Base-by-base conservation (phyloP, 768 basidiomycete genomes). In the Cubamyces lactineus region DNA sequence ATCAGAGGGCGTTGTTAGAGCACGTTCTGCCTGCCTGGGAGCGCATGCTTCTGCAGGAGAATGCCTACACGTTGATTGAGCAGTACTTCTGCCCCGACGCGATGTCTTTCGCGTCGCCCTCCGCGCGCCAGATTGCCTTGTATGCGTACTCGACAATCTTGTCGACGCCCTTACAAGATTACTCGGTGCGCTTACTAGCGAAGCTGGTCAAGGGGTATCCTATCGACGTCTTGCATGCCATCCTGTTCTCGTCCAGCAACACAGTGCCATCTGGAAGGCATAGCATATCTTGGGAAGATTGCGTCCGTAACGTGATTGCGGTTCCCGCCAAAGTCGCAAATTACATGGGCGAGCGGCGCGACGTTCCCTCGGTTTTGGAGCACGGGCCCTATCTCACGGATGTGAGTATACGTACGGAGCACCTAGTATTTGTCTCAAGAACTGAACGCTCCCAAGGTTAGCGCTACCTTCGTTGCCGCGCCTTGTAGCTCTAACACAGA, bases 321-420 rank as follows among this genome's bases (percentile, higher is more conserved):
- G 74, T 96, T 8, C 94, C 96, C 38, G 78, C 79, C n/a, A 93
- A 86, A 73, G 84, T 90, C 8, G 87, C 90, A 23, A 97, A 98
- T 74, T 82, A 83, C 2, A 72, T 86, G 38, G 82, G 78, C 28
- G 78, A 76, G 21, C 76, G 76, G 48, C 69, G 68, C 28, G 69
- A 66, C 3, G 68, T 82, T 1, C 88, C 88, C 0, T 61, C 67
- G 17, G 70, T 65, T 17, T 74, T 97, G 47, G 81, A 86, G 69
- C 78, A 85, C 64, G 82, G 81, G 17, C 65, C 67, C 5, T 92
- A 89, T 73, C 83, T 85, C 70, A 78, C 81, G 55, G 68, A 77
- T 46, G 56, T 92, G 24, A 79, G 83, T 63, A 50, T 77, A 50
- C 80, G 87, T 43, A 80, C 77, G 23, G 86, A 92, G 57, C 67